Evolutionary conservation across 306 rosid species (phyloP), one percentile per base, ranked within the genome.

Genomic region (Lablab purpureus): DNA sequence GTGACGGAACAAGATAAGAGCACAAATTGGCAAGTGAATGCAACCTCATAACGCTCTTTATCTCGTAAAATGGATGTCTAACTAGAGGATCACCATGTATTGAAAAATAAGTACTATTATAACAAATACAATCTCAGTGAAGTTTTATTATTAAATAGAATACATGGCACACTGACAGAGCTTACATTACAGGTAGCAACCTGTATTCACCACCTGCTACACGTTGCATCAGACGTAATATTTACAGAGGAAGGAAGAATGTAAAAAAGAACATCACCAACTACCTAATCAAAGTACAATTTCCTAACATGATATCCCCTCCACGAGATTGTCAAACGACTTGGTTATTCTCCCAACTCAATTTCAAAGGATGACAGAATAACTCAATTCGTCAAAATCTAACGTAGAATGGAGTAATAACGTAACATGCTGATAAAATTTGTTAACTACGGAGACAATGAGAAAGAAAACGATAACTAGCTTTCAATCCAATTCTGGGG

Each of bases 401-500:
- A 67, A 77, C 87, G 66, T 77, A 68, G 59, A 76, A 84, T 77
- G 88, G 87, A 83, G 69, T 72, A 58, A 75, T 77, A 67, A 83
- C 75, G 79, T 67, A 62, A 84, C 83, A 70, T 55, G 75, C 84
- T 21, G 58, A 82, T 66, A 59, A 72, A 77, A 65, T 70, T 67
- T 37, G 78, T 88, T 77, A 84, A 85, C 80, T 67, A 69, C 62
- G 6, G 73, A 82, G 62, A 90, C 64, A 72, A 21, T 78, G 84
- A 69, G 75, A 75, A 82, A 66, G 37, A 2, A 63, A 30, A 49
- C 15, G n/a, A 79, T 63, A 46, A 51, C 79, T n/a, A 60, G 78
- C 70, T 77, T 90, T 81, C 91, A 85, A 91, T 86, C 92, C 93
- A 91, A 67, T 80, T 84, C 72, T 63, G 87, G 67, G 91, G 89